phyloP scores from a whole-genome alignment of 257 asterid genomes.

The Leonotis leonurus region DNA sequence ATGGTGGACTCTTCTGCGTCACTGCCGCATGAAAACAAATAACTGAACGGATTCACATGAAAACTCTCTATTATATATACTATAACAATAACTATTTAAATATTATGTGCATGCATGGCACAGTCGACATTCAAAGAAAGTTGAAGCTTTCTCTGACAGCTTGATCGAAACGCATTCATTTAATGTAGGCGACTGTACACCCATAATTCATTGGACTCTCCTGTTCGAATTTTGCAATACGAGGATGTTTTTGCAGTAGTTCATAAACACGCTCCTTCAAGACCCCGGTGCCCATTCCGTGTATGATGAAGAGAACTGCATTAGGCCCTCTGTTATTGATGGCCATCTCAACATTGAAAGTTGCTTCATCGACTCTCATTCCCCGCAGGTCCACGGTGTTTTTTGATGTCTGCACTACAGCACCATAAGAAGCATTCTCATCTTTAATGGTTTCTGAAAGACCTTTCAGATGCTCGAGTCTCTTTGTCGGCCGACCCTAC shows the following conservation, averaged over 20 bases:
- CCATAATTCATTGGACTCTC: conserved; percentile 80
- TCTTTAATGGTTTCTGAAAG: conserved; percentile 34
- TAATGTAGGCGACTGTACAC: conserved; percentile 81
- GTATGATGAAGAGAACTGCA: conserved; percentile 75
- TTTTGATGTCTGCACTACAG: conserved; percentile 67
- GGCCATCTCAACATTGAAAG: conserved; percentile 52
- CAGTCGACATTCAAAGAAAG: neutral
- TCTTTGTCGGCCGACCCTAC: conserved; percentile 43
- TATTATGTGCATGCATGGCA: neutral
- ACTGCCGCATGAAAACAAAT: conserved; percentile 15
- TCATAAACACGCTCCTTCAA: conserved; percentile 63
- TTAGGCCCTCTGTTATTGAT: conserved; percentile 50
- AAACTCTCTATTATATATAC: no score
- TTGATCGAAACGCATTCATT: conserved; percentile 29
- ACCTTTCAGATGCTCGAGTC: conserved; percentile 48
- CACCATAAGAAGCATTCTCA: conserved; percentile 44
- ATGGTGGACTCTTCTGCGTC: conserved; percentile 21
- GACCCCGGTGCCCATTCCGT: conserved; percentile 93
- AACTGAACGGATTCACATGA: neutral
- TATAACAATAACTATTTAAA: neutral
- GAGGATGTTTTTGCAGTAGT: conserved; percentile 55
- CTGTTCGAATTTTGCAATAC: conserved; percentile 72
- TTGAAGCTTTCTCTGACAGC: neutral
- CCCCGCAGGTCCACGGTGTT: conserved; percentile 79
- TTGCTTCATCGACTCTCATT: conserved; percentile 82